Conservation (phyloP, 805 yeast species). For the Hanseniaspora mollemarum region DNA sequence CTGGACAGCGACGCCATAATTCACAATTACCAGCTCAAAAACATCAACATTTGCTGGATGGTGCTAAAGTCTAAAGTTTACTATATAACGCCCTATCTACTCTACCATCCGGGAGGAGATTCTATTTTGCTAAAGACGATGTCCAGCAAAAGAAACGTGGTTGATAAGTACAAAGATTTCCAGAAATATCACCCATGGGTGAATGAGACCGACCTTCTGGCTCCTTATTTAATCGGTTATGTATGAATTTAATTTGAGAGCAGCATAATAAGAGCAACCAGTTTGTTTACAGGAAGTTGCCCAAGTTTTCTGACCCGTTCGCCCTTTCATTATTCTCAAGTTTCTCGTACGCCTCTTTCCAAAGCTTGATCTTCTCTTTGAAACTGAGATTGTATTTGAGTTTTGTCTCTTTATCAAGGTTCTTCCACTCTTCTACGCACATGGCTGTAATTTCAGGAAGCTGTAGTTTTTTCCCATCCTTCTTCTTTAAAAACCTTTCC, state of each 20-base stretch:
- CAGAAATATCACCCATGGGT: slow-evolving; percentile 65
- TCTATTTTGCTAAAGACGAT: slow-evolving; percentile 55
- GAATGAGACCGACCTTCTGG: slow-evolving; percentile 35
- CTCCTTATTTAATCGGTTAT: background rate
- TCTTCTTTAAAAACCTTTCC: slow-evolving; percentile 26
- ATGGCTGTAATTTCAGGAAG: slow-evolving; percentile 28
- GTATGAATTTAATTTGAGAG: too few relatives aligned
- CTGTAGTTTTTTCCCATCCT: slow-evolving; percentile 5
- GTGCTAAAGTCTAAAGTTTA: slow-evolving; percentile 68
- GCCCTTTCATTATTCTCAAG: slow-evolving; percentile 5
- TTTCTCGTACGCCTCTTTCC: slow-evolving; percentile 27
- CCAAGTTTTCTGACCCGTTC: background rate
- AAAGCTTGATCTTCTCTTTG: slow-evolving; percentile 30
- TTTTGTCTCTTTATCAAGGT: slow-evolving; percentile 4
- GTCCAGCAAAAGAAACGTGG: slow-evolving; percentile 78
- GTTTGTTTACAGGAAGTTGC: background rate
- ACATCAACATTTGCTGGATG: slow-evolving; percentile 60
- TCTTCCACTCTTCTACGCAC: slow-evolving; percentile 21
- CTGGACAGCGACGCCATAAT: slow-evolving; percentile 48
- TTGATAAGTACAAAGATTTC: slow-evolving; percentile 32
- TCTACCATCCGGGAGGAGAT: slow-evolving; percentile 89
- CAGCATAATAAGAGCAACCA: too few relatives aligned
- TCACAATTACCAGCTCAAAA: slow-evolving; percentile 47
- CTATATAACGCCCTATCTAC: slow-evolving; percentile 71
- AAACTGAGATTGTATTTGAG: slow-evolving; percentile 27